Evolutionary conservation across 805 yeast species (phyloP), one percentile per base, ranked within the genome.

Genomic region (Saturnispora galanensis): DNA sequence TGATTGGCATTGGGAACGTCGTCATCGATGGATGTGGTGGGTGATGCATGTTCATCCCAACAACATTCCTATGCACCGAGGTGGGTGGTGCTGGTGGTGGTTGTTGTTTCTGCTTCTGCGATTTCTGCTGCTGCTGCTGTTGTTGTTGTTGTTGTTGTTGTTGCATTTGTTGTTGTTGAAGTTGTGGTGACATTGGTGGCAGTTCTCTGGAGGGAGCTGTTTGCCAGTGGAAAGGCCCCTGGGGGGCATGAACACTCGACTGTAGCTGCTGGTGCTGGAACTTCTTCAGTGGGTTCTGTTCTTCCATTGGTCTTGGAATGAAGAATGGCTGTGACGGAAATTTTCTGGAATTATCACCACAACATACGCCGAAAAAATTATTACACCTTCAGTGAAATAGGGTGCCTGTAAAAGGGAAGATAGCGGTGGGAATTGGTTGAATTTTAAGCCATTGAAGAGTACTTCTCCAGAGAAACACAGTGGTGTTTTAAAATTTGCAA

Each of bases 151-250:
- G 38, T 13, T 15, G 28, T 12, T 13, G 21, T 9, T 17, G 38
- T 9, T 17, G 38, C 15, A 26, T 13, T n/a, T 21, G 31, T 26
- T 18, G 39, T 11, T 15, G 28, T 7, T 28, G 39, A 28, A 34
- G 43, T 5, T 13, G 38, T 13, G 38, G 43, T 10, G 37, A 31
- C 13, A 34, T 10, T 10, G 43, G 34, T 12, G 38, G 38, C 15
- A 33, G 15, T 9, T 41, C 38, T 16, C 35, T 15, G 29, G 16
- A 17, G 1, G 43, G 43, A 10, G 43, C 43, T 16, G 43, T 41
- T 17, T 41, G 43, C 43, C 43, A 41, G 29, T 21, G 38, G 17
- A 34, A 41, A 9, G 41, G 41, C 13, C 26, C 26, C 32, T 17
- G 12, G 37, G 37, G 15, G 4, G 37, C 26, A 5, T 21, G 26